Evolutionary conservation across 148 eudicot species (phyloP), one percentile per base, ranked within the genome.

Genomic region (Silene latifolia): DNA sequence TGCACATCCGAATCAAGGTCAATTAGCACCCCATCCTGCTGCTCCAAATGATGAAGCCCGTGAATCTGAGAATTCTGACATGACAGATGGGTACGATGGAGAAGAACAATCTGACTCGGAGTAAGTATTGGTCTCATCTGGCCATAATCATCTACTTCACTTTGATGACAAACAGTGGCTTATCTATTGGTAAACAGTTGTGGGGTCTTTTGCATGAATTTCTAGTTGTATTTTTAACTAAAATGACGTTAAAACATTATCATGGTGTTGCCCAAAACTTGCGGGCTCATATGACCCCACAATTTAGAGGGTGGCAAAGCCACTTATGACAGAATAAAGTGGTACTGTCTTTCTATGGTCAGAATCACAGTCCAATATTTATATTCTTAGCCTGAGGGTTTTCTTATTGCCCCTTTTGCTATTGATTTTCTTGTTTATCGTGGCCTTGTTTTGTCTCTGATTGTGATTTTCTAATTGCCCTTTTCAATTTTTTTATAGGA

Each of bases 71-170:
- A 86, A 72, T 81, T 51, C 81, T 66, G 79, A 81, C 75, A 64
- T 75, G 67, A 77, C 78, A 17, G 97, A 90, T 71, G 91, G 87
- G 72, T 69, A 77, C 76, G 90, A 87, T 42, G 86, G 82, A 76
- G 88, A 87, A 74, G 98, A 88, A 78, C 91, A 88, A 75, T 82
- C 89, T 76, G 96, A 91, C 73, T 75, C 88, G 66, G 98, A 93
- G 98, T 93, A 88, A 87, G 98, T 85, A 74, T 23, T 74, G 51
- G 17, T 72, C 60, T 18, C 59, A 19, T 24, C 74, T 46, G 1
- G 15, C 21, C 32, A 48, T 15, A n/a, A 72, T 7, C 15, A 35
- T 24, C 18, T 17, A 54, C 13, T 17, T 4, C 19, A 27, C 35
- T 44, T 23, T 42, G 14, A 44, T 39, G 54, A 25, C 29, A 39